Percentiles rank a stretch among this genome's conserved stretches.
Conservation (phyloP, 2,329 filamentous ascomycete genomes). For the Diaporthe australafricana region DNA sequence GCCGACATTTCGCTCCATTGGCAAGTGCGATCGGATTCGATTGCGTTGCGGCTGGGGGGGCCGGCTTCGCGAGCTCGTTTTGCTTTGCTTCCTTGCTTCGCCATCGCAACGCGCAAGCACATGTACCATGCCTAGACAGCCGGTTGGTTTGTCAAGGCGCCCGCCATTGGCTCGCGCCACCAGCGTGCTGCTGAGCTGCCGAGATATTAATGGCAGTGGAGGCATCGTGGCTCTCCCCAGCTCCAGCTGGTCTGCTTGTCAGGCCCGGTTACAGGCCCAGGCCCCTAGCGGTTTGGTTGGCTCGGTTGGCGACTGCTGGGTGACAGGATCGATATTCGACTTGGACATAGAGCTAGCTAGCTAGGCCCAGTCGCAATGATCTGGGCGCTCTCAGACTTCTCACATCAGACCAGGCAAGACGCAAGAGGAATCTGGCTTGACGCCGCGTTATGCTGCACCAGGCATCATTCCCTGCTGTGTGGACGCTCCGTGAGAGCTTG, state of each 20-base stretch:
- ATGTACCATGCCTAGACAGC: conserved; percentile 21
- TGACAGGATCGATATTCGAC: conserved; percentile 25
- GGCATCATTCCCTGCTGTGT: conserved; percentile 36
- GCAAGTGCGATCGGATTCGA: conserved; percentile 31
- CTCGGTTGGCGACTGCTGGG: conserved; percentile 27
- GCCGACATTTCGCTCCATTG: conserved; percentile 25
- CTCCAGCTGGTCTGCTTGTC: conserved; percentile 34
- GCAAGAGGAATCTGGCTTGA: conserved; percentile 35
- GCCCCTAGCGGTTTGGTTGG: conserved; percentile 29
- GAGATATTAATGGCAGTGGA: conserved; percentile 31
- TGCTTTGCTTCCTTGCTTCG: conserved; percentile 20
- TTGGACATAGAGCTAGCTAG: conserved; percentile 27
- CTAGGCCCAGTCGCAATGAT: conserved; percentile 29
- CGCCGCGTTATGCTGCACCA: conserved; percentile 38
- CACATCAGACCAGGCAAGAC: conserved; percentile 36
- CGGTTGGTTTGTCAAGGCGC: conserved; percentile 1
- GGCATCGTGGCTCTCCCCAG: conserved; percentile 2
- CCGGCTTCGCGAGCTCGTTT: conserved; percentile 25
- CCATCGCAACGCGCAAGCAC: conserved; percentile 23
- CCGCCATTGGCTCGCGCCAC: conserved; percentile 28
- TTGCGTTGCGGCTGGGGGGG: conserved; percentile 31
- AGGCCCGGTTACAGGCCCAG: conserved; percentile 26
- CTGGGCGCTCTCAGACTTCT: conserved; percentile 34
- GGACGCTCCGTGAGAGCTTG: conserved; percentile 36
- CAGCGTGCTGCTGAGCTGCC: conserved; percentile 31